A percentile compares a stretch with the other conserved stretches of the same genome.
phyloP scores from a whole-genome alignment of 108 stramenopile genomes.

The Chaetoceros muelleri region DNA sequence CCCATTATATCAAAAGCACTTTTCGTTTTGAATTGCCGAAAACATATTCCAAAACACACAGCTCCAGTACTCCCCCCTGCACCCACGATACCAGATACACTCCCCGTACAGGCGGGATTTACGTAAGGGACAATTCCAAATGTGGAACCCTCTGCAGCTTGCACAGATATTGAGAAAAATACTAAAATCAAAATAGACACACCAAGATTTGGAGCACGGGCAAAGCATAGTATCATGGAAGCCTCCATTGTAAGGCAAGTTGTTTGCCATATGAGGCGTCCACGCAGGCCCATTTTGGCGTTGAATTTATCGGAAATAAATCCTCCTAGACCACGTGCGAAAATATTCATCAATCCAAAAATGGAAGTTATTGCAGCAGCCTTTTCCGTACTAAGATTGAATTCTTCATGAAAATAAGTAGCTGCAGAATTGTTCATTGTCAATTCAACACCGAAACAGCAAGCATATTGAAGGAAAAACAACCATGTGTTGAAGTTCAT shows the following conservation, averaged over 20 bases:
- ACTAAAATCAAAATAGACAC: slow-evolving; percentile 58
- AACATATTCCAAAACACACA: slow-evolving; percentile 45
- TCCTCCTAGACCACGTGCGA: slow-evolving; percentile 52
- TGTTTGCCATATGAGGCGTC: slow-evolving; percentile 45
- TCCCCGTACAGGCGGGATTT: slow-evolving; percentile 58
- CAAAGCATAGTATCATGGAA: slow-evolving; percentile 53
- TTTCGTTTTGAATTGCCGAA: slow-evolving; percentile 32
- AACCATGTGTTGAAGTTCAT: slow-evolving; percentile 58
- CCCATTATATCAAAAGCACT: slow-evolving; percentile 43
- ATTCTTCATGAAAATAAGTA: slow-evolving; percentile 37
- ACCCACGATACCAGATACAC: slow-evolving; percentile 75
- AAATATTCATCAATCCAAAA: slow-evolving; percentile 56
- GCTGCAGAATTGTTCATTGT: slow-evolving; percentile 60
- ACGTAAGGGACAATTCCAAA: slow-evolving; percentile 82
- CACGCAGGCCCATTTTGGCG: slow-evolving; percentile 47
- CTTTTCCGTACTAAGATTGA: slow-evolving; percentile 24
- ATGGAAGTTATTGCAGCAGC: slow-evolving; percentile 41
- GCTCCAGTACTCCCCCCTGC: slow-evolving; percentile 61
- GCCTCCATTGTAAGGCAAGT: slow-evolving; percentile 49
- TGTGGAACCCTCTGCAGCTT: slow-evolving; percentile 65
- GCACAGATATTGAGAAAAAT: slow-evolving; percentile 71
- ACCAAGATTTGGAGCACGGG: slow-evolving; percentile 26
- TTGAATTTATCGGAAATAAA: slow-evolving; percentile 26
- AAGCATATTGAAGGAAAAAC: slow-evolving; percentile 57
- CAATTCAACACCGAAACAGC: slow-evolving; percentile 72